A percentile compares a stretch with the other conserved stretches of the same genome.
These are phyloP conservation scores for Blastobotrys robertii DNA, from an alignment of 805 yeast species.

Conservation along the genomic window DNA sequence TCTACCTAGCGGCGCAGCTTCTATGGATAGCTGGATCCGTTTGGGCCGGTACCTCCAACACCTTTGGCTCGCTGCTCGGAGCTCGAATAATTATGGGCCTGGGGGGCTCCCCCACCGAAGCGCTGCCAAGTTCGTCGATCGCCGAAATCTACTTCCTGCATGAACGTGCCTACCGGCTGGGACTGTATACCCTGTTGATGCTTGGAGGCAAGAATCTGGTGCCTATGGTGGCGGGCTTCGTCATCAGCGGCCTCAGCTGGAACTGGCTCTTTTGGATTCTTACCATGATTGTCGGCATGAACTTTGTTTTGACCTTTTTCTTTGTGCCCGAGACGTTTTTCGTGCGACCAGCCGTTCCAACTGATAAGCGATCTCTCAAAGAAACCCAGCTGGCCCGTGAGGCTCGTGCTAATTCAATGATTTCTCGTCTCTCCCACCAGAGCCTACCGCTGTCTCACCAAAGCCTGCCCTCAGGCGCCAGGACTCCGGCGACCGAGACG, in stretches of 20 bases:
- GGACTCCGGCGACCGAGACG: not conserved
- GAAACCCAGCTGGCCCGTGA: conserved; percentile 41
- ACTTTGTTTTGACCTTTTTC: conserved; percentile 36
- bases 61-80: conserved; percentile 43
- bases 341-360: conserved; percentile 45
- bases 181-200: conserved; percentile 46
- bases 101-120: conserved; percentile 53
- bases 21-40: conserved; percentile 43
- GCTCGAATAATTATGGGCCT: conserved; percentile 51
- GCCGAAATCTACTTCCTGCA: conserved; percentile 54
- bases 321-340: conserved; percentile 61
- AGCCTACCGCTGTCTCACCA: not conserved
- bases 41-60: conserved; percentile 43
- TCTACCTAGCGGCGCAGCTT: conserved; percentile 40
- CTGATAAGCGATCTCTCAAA: conserved; percentile 35
- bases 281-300: conserved; percentile 41
- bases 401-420: conserved; percentile 23
- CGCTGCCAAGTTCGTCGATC: conserved; percentile 49
- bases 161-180: conserved; percentile 51
- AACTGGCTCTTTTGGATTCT: conserved; percentile 57
- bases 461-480: not conserved
- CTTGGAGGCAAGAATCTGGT: conserved; percentile 54
- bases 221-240: conserved; percentile 46
- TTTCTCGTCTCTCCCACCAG: conserved; percentile 5
- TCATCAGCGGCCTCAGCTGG: conserved; percentile 39